Base-by-base conservation (phyloP, 345 rosid species). In the Sonneratia caseolaris region DNA sequence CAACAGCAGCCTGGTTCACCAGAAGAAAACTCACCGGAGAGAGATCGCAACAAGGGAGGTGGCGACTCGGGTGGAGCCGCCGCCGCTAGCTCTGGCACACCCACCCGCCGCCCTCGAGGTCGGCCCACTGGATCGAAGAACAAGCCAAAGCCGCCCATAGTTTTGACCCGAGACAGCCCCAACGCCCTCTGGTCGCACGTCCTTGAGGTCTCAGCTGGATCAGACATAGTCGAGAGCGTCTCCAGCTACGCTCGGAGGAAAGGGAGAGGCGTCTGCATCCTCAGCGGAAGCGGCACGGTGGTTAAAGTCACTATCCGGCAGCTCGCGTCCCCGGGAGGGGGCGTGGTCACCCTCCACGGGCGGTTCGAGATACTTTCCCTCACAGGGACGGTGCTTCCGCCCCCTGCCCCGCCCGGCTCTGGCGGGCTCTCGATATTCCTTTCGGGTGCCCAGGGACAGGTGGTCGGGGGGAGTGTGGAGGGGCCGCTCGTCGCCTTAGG, bases 61-160 rank as follows among this genome's bases (percentile, higher is more conserved):
- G 62, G 42, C 0, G 62, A 61, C 77, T 35, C 61, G 48, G 68
- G 48, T 37, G 18, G 64, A 3, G 59, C 21, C 13, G 70, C 57
- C 66, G 43, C 48, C 7, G 64, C 51, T 37, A 70, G 73, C 24
- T 19, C 74, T 62, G 76, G 81, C 22, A 3, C 78, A 43, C 40
- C 73, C 9, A 77, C 73, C 14, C 89, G 88, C 72, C 89, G 96
- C 24, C 96, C 91, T 15, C 84, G 96, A 37, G 96, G 96, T 45
- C 88, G 96, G 40, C 96, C 96, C 16, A 72, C 96, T 0, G 96
- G 96, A 49, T 90, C 96, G 68, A 90, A 86, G 82, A 88, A 88
- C 86, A 88, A 86, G 64, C 80, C 89, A 0, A 90, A 82, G 73
- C 89, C 96, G 2, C 96, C 96, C 9, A 84, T 90, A 69, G 80